Base-by-base conservation (phyloP, 768 basidiomycete genomes). In the Leucocoprinus birnbaumii region DNA sequence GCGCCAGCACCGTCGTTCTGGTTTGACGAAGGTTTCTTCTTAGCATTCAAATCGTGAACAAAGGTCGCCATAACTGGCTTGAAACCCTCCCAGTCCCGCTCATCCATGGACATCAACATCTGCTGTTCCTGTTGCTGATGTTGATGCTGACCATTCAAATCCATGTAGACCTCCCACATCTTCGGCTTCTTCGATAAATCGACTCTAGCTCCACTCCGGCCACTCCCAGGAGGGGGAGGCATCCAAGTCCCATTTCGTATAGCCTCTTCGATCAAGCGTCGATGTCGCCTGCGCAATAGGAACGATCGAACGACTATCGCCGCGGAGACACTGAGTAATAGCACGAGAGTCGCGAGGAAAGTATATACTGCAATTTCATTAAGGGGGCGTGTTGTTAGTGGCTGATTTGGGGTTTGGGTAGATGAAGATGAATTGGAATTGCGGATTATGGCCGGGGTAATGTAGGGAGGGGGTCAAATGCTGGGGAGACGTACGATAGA, bases 231-330 rank as follows among this genome's bases (percentile, higher is more conserved):
- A 0, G 72, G 59, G 0, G 74, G 73, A 1, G 80, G 77, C 9
- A 80, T 57, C 78, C 82, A 86, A 6, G 84, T 83, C 8, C 85
- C 85, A 55, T 83, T 81, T 21, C 78, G 72, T 58, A 86, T 86
- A 16, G 84, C 85, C 57, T 86, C 83, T 50, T 80, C 83, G 27
- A 86, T 71, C 62, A 83, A 64, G 5, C 74, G 75, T 16, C 80
- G 77, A 54, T 84, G 82, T 3, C 87, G 78, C 13, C 84, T 69
- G 2, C 87, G 77, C n/a, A 87, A 73, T 38, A 87, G 58, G 55
- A 86, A 75, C 19, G 84, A 86, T 34, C 87, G 83, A 44, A 80
- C 59, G 57, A 88, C 79, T 63, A 88, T 86, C 11, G 84, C 84
- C 2, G 79, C 79, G 8, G 85, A 86, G n/a, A 89, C 80, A 38